Percentiles rank a stretch among this genome's conserved stretches.
Conservation (phyloP, 192 early-diverging fungal species). For the Backusella parvicylindrica region DNA sequence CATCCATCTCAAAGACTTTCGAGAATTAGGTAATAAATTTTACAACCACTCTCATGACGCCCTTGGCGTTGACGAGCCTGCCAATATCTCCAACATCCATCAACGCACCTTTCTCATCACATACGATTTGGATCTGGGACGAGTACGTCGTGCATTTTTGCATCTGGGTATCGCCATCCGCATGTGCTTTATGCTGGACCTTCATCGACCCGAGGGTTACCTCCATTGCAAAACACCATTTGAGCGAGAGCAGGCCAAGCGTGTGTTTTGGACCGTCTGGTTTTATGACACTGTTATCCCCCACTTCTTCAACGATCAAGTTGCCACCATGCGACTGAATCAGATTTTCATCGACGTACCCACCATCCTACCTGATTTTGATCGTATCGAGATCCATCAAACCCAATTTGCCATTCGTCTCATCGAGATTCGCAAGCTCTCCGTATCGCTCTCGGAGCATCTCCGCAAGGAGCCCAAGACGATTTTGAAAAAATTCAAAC, state of each 20-base stretch:
- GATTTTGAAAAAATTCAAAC: neutral
- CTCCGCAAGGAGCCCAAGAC: neutral
- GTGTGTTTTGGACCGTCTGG: slow-evolving; percentile 28
- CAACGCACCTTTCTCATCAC: slow-evolving; percentile 18
- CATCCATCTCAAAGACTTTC: neutral
- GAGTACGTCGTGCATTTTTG: slow-evolving; percentile 12
- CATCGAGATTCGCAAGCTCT: slow-evolving; percentile 1
- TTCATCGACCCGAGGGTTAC: slow-evolving; percentile 24
- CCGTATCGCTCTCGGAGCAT: neutral
- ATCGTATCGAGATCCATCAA: slow-evolving; percentile 6
- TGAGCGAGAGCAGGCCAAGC: slow-evolving; percentile 25
- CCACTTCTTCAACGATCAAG: slow-evolving; percentile 17
- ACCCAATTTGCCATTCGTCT: slow-evolving; percentile 14
- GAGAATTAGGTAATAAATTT: slow-evolving; percentile 9
- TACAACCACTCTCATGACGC: neutral
- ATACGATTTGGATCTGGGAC: slow-evolving; percentile 25
- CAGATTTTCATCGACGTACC: slow-evolving; percentile 21
- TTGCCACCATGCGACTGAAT: neutral
- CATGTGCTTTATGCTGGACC: slow-evolving; percentile 25
- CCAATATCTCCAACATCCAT: slow-evolving; percentile 18
- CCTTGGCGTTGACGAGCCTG: slow-evolving; percentile 6
- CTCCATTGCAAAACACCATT: slow-evolving; percentile 4
- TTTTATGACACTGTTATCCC: slow-evolving; percentile 25
- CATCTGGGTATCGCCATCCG: slow-evolving; percentile 24
- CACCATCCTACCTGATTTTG: slow-evolving; percentile 5